Evolutionary conservation across 129 eudicot species (phyloP).

Genomic region (Logfia minima): DNA sequence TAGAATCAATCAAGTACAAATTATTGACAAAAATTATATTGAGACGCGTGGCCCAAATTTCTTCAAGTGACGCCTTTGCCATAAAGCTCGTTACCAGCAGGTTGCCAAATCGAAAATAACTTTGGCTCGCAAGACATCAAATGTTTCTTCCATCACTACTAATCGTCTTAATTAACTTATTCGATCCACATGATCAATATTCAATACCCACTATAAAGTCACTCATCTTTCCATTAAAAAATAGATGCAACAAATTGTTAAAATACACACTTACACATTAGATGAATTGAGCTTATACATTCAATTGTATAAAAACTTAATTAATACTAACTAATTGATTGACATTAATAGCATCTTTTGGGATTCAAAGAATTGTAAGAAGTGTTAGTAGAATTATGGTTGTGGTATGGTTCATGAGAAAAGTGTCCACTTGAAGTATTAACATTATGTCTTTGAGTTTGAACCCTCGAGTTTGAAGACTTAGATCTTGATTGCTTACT

Average conservation of each 20-base stretch:
- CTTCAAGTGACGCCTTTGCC: not conserved
- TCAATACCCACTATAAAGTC: not conserved
- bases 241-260: conserved; percentile 16
- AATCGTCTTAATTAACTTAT: conserved; percentile 3
- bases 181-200: conserved; percentile 34
- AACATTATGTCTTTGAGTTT: conserved; percentile 40
- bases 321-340: conserved; percentile 26
- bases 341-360: conserved; percentile 44
- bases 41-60: conserved; percentile 1
- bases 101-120: conserved; percentile 21
- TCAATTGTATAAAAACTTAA: not conserved
- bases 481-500: conserved; percentile 55
- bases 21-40: conserved; percentile 24
- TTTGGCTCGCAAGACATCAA: conserved; percentile 15
- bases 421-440: conserved; percentile 48
- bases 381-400: conserved; percentile 34
- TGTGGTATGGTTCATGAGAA: conserved; percentile 28
- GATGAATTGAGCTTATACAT: conserved; percentile 36
- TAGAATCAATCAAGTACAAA: conserved; percentile 24
- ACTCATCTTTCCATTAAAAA: conserved; percentile 16
- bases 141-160: conserved; percentile 5
- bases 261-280: conserved; percentile 40
- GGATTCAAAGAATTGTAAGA: conserved; percentile 51
- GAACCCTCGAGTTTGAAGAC: conserved; percentile 44
- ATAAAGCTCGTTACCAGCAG: not conserved